Evolutionary conservation across 306 rosid genomes (phyloP).

Genomic region (Vicia faba): DNA sequence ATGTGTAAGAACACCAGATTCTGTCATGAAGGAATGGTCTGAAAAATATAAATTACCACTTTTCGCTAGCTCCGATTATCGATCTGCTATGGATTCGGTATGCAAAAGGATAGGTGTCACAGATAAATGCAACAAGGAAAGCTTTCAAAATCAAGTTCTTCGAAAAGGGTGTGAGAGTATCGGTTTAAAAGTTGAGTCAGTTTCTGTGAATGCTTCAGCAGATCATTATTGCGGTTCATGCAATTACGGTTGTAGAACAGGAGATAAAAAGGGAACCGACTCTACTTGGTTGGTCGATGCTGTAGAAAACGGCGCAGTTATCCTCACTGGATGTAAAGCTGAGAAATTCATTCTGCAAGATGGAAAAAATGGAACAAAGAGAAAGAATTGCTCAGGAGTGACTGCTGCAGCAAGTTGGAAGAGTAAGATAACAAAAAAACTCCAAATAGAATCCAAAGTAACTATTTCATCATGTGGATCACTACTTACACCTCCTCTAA

Average conservation of each 20-base stretch:
- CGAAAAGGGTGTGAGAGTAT: slow-evolving; percentile 77
- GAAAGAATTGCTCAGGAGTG: slow-evolving; percentile 69
- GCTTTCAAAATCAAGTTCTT: slow-evolving; percentile 72
- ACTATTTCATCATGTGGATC: slow-evolving; percentile 83
- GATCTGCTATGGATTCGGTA: slow-evolving; percentile 73
- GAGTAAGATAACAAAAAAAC: slow-evolving; percentile 57
- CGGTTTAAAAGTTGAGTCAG: slow-evolving; percentile 67
- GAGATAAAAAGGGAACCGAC: slow-evolving; percentile 75
- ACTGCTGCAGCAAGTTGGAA: slow-evolving; percentile 51
- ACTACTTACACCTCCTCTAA: slow-evolving; percentile 70
- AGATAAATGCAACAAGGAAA: slow-evolving; percentile 50
- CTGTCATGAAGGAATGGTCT: slow-evolving; percentile 78
- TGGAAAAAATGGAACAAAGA: slow-evolving; percentile 42
- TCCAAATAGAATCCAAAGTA: slow-evolving; percentile 74
- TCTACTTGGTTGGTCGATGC: slow-evolving; percentile 88
- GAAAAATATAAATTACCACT: slow-evolving; percentile 61
- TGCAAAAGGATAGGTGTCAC: slow-evolving; percentile 79
- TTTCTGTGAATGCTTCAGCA: slow-evolving; percentile 64
- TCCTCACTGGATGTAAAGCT: slow-evolving; percentile 80
- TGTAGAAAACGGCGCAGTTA: slow-evolving; percentile 72
- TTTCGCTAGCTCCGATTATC: slow-evolving; percentile 61
- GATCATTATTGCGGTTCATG: slow-evolving; percentile 90
- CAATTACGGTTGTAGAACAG: slow-evolving; percentile 72
- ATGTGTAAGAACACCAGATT: slow-evolving; percentile 71
- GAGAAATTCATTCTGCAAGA: slow-evolving; percentile 56